Evolutionary conservation across 1,139 yeast genomes (phyloP).

Genomic region (Yamadazyma dendronema): DNA sequence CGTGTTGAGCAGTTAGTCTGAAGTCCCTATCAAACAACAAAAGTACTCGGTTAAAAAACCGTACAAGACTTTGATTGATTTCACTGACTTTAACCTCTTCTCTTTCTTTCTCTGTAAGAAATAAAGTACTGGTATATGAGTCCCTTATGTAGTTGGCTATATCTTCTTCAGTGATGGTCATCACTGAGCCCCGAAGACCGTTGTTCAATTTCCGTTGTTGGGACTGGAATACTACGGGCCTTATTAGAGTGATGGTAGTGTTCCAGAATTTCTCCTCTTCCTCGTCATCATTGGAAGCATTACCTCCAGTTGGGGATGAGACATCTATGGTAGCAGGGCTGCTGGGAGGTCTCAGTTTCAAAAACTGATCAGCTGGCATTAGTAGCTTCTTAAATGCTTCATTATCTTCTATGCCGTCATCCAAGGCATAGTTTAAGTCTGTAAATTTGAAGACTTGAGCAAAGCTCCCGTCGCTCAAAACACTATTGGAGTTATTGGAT

Average conservation of each 20-base stretch:
- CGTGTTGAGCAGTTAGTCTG: constrained; percentile 3
- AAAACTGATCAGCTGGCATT: constrained; percentile 41
- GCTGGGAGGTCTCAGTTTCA: constrained; percentile 19
- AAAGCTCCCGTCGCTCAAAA: constrained; percentile 31
- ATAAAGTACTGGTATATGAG: constrained; percentile 15
- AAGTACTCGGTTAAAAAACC: constrained; percentile 27
- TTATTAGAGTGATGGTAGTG: constrained; percentile 18
- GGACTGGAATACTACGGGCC: constrained; percentile 17
- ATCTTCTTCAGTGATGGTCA: constrained; percentile 29
- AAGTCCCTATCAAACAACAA: constrained; percentile 24
- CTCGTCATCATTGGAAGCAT: constrained; percentile 5
- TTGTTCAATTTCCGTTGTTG: constrained; percentile 13
- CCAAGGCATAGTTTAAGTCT: constrained; percentile 32
- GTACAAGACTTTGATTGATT: constrained; percentile 27
- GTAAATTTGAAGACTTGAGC: constrained; percentile 42
- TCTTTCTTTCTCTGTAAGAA: constrained; percentile 18
- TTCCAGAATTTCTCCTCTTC: constrained; percentile 24
- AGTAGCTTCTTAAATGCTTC: constrained; percentile 39
- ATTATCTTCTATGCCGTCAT: constrained; percentile 27
- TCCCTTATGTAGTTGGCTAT: constrained; percentile 27
- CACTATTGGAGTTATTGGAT: constrained; percentile 42
- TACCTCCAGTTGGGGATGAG: background rate
- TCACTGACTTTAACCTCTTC: constrained; percentile 34
- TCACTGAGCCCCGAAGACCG: constrained; percentile 15
- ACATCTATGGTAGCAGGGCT: constrained; percentile 6